Percentiles rank a stretch among this genome's conserved stretches.
These are phyloP conservation scores for Typha latifolia DNA, from an alignment of 176 grass and related monocot genomes.

Conservation along the genomic window DNA sequence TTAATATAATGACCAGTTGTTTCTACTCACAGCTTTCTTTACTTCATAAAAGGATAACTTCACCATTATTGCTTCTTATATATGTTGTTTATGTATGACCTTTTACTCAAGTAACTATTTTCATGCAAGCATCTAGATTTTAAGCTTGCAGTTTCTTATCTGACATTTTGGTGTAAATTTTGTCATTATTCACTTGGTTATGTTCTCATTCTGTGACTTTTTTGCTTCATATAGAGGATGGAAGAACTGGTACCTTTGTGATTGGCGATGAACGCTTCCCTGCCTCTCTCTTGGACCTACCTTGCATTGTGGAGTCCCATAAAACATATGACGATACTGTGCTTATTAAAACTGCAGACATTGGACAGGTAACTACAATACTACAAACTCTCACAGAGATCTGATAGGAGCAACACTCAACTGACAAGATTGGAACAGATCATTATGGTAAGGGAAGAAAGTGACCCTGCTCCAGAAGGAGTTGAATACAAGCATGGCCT, in stretches of 20 bases:
- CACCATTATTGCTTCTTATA: no score
- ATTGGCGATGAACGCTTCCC: slow-evolving; percentile 65
- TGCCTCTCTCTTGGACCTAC: slow-evolving; percentile 81
- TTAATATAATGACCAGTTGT: no score
- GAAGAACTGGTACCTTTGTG: slow-evolving; percentile 84
- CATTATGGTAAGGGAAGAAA: slow-evolving; percentile 73
- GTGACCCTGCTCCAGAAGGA: slow-evolving; percentile 68
- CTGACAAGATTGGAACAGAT: slow-evolving; percentile 41
- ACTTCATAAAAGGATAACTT: no score
- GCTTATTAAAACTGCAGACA: slow-evolving; percentile 83
- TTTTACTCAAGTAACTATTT: no score
- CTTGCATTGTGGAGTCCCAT: slow-evolving; percentile 64
- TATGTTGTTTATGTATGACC: no score
- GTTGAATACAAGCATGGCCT: slow-evolving; percentile 88
- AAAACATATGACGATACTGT: slow-evolving; percentile 92
- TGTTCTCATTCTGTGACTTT: slow-evolving; percentile 13
- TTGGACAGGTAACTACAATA: slow-evolving; percentile 54
- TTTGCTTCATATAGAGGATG: slow-evolving; percentile 57
- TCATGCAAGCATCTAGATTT: no score
- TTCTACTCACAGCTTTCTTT: no score
- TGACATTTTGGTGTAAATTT: not conserved
- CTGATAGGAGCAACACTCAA: slow-evolving; percentile 10
- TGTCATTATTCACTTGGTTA: slow-evolving; percentile 4
- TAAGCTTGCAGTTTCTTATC: no score
- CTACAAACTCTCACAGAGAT: slow-evolving; percentile 5